These are phyloP conservation scores for Lipomyces anomalus DNA, from an alignment of 805 yeast species.

Conservation along the genomic window DNA sequence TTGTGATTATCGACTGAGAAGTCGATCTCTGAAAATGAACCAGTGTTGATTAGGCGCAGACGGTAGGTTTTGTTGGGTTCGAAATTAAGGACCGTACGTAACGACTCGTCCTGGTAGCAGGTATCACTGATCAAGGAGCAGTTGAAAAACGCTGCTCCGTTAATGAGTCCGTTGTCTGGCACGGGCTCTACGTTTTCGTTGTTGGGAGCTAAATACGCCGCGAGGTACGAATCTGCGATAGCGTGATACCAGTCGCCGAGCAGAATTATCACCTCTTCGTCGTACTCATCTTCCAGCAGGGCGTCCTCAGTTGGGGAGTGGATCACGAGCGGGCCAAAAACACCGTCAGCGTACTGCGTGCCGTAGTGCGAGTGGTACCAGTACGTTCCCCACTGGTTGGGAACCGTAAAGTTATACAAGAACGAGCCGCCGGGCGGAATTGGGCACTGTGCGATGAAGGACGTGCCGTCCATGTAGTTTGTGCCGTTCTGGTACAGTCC, in stretches of 20 bases:
- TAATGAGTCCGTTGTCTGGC: slow-evolving; percentile 41
- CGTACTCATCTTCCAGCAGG: slow-evolving; percentile 28
- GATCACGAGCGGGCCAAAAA: slow-evolving; percentile 41
- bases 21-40: slow-evolving; percentile 33
- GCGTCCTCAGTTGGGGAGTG: slow-evolving; percentile 37
- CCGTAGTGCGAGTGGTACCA: slow-evolving; percentile 96
- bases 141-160: slow-evolving; percentile 36
- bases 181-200: slow-evolving; percentile 38
- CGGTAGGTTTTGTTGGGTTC: slow-evolving; percentile 20
- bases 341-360: slow-evolving; percentile 88
- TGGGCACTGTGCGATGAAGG: slow-evolving; percentile 82
- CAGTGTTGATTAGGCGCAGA: slow-evolving; percentile 32
- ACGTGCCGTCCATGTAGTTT: slow-evolving; percentile 83
- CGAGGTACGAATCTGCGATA: slow-evolving; percentile 34
- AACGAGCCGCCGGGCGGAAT: slow-evolving; percentile 67
- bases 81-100: slow-evolving; percentile 16
- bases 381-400: slow-evolving; percentile 70
- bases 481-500: slow-evolving; percentile 80
- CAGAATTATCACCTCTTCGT: slow-evolving; percentile 34
- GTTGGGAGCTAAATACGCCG: slow-evolving; percentile 38
- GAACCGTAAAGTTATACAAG: slow-evolving; percentile 80
- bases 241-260: slow-evolving; percentile 41
- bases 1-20: slow-evolving; percentile 31
- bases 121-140: slow-evolving; percentile 28
- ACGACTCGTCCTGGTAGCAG: slow-evolving; percentile 25